Evolutionary conservation across 768 basidiomycete genomes (phyloP).

Genomic region (Tephrocybe sp.): DNA sequence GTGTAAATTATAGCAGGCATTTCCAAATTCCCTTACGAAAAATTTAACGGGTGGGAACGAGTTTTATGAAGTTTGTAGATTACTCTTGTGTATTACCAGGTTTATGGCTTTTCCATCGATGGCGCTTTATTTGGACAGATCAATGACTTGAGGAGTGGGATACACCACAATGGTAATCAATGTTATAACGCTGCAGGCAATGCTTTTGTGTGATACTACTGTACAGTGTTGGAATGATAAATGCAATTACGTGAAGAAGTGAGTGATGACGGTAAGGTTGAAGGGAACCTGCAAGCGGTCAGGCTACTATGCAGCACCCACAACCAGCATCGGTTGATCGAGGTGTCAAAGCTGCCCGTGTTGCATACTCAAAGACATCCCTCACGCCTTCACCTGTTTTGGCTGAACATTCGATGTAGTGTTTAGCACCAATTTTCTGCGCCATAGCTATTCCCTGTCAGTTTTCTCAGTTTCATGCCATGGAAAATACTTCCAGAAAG

Average conservation of each 20-base stretch:
- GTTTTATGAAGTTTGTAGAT: neutral
- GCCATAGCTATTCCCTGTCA: conserved; percentile 86
- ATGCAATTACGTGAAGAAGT: no score
- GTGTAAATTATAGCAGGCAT: neutral
- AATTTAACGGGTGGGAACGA: neutral
- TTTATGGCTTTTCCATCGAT: neutral
- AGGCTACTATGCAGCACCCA: conserved; percentile 5
- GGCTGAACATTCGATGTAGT: conserved; percentile 97
- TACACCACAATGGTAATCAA: no score
- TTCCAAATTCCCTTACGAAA: neutral
- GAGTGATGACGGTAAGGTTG: neutral
- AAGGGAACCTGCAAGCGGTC: neutral
- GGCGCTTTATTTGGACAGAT: no score
- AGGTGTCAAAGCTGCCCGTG: conserved; percentile 71
- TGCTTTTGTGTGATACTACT: neutral
- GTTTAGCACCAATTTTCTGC: conserved; percentile 93
- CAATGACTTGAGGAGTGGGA: no score
- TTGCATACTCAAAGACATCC: conserved; percentile 97
- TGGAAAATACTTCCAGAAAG: neutral
- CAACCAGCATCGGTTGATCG: neutral
- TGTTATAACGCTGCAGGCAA: no score
- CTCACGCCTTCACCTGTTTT: conserved; percentile 94
- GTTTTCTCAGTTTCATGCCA: neutral
- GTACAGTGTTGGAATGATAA: neutral
- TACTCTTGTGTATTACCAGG: neutral